Percentiles rank a stretch among this genome's conserved stretches.
Evolutionary conservation across 2,329 filamentous ascomycete genomes (phyloP).

Genomic region (Dactylellina leptospora): DNA sequence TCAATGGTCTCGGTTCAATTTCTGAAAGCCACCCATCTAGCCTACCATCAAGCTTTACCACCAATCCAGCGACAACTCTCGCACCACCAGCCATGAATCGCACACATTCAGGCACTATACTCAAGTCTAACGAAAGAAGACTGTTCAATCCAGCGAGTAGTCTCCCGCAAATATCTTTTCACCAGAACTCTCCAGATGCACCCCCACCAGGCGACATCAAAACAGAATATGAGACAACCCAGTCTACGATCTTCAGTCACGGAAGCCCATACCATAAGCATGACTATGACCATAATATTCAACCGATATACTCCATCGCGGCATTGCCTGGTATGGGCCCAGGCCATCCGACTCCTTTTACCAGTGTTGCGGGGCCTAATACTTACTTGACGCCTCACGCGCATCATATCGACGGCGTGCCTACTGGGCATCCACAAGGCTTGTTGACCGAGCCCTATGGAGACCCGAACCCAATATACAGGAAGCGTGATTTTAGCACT

Average conservation of each 20-base stretch:
- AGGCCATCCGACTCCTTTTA: slow-evolving; percentile 38
- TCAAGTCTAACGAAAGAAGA: slow-evolving; percentile 39
- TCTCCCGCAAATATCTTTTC: slow-evolving; percentile 38
- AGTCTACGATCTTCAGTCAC: slow-evolving; percentile 26
- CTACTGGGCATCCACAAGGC: slow-evolving; percentile 26
- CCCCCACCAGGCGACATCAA: slow-evolving; percentile 43
- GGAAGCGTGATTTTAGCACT: slow-evolving; percentile 28
- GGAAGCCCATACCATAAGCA: slow-evolving; percentile 39
- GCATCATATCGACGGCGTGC: slow-evolving; percentile 38
- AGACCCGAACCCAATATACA: slow-evolving; percentile 21
- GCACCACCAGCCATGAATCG: slow-evolving; percentile 45
- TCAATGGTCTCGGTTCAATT: slow-evolving; percentile 32
- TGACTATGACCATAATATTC: slow-evolving; percentile 31
- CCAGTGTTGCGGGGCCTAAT: slow-evolving; percentile 26
- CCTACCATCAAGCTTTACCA: slow-evolving; percentile 38
- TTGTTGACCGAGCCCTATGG: slow-evolving; percentile 41
- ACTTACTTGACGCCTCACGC: slow-evolving; percentile 40
- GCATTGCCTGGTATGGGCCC: slow-evolving; percentile 32
- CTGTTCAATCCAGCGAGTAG: slow-evolving; percentile 24
- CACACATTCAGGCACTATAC: slow-evolving; percentile 33
- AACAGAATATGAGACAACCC: slow-evolving; percentile 25
- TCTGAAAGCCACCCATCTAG: slow-evolving; percentile 33
- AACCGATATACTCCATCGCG: slow-evolving; percentile 40
- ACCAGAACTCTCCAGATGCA: slow-evolving; percentile 44
- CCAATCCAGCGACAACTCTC: slow-evolving; percentile 11